Conservation (phyloP, 2,329 filamentous ascomycete genomes). For the Epicoccum nigrum region DNA sequence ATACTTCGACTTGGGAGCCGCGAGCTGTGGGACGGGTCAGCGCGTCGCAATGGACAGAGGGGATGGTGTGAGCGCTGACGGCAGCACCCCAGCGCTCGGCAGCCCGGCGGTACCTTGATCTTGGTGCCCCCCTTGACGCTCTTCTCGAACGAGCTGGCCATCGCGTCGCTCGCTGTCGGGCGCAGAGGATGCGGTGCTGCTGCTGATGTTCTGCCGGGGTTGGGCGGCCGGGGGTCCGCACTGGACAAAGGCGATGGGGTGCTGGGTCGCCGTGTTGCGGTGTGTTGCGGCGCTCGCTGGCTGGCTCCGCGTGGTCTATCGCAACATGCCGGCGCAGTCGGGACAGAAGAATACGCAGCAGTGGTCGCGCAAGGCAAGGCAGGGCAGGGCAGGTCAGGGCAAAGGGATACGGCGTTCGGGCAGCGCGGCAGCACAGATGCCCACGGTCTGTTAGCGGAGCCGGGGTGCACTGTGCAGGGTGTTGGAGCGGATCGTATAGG, state of each 20-base stretch:
- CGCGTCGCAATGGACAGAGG: slow-evolving; percentile 21
- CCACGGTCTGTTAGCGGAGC: slow-evolving; percentile 16
- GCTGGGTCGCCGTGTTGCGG: slow-evolving; percentile 16
- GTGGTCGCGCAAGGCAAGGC: slow-evolving; percentile 11
- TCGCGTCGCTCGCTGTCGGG: too few relatives aligned
- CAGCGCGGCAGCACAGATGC: slow-evolving; percentile 20
- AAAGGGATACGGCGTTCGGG: slow-evolving; percentile 17
- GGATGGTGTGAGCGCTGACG: neutral
- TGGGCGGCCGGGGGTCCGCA: slow-evolving; percentile 18
- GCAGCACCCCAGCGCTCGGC: neutral
- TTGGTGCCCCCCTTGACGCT: slow-evolving; percentile 98
- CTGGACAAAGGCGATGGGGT: slow-evolving; percentile 6
- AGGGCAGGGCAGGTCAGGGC: too few relatives aligned
- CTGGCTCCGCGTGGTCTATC: slow-evolving; percentile 30
- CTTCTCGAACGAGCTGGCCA: slow-evolving; percentile 95
- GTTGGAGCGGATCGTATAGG: neutral
- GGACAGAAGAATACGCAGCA: slow-evolving; percentile 24
- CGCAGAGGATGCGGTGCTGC: slow-evolving; percentile 17
- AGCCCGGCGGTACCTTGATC: slow-evolving; percentile 72
- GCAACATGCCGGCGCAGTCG: slow-evolving; percentile 35
- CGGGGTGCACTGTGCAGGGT: neutral
- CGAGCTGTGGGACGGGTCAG: slow-evolving; percentile 65
- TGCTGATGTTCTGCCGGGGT: neutral
- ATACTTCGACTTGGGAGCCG: slow-evolving; percentile 97
- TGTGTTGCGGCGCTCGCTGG: slow-evolving; percentile 24